phyloP scores from a whole-genome alignment of 176 grass and related monocot species.

The Tillandsia fasciculata region DNA sequence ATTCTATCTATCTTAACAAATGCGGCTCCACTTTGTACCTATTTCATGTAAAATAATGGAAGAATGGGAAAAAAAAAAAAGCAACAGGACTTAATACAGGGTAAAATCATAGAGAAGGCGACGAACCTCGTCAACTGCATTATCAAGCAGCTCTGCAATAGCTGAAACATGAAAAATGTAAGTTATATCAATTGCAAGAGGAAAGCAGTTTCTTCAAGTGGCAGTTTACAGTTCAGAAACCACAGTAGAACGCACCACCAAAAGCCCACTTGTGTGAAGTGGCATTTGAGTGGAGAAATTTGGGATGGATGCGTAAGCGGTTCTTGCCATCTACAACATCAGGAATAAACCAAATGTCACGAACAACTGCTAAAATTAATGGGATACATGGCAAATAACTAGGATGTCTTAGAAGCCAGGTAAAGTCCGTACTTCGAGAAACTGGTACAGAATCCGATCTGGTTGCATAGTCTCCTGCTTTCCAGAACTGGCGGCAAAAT shows the following conservation, averaged over 20 bases:
- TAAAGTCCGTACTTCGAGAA: slow-evolving; percentile 17
- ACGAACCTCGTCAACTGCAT: slow-evolving; percentile 47
- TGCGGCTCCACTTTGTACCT: slow-evolving; percentile 61
- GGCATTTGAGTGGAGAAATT: slow-evolving; percentile 66
- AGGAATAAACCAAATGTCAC: not conserved
- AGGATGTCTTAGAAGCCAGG: no score
- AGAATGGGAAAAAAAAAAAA: not conserved
- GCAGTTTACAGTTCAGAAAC: not conserved
- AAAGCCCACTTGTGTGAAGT: slow-evolving; percentile 72
- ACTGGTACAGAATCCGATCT: slow-evolving; percentile 5
- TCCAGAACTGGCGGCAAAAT: slow-evolving; percentile 44
- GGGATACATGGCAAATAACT: not conserved
- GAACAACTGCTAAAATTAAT: not conserved
- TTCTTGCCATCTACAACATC: slow-evolving; percentile 26
- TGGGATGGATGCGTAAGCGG: slow-evolving; percentile 44
- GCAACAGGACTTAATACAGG: not conserved
- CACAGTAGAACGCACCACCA: slow-evolving; percentile 27
- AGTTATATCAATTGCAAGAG: not conserved
- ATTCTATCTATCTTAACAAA: slow-evolving; percentile 56
- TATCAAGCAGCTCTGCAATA: slow-evolving; percentile 52
- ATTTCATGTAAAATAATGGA: slow-evolving; percentile 11
- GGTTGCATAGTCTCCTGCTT: slow-evolving; percentile 43
- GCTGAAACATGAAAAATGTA: slow-evolving; percentile 22
- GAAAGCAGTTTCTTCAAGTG: not conserved
- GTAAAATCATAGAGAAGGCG: not conserved